Evolutionary conservation across 2,329 filamentous ascomycete species (phyloP).

Genomic region (Paecilomyces sp.): DNA sequence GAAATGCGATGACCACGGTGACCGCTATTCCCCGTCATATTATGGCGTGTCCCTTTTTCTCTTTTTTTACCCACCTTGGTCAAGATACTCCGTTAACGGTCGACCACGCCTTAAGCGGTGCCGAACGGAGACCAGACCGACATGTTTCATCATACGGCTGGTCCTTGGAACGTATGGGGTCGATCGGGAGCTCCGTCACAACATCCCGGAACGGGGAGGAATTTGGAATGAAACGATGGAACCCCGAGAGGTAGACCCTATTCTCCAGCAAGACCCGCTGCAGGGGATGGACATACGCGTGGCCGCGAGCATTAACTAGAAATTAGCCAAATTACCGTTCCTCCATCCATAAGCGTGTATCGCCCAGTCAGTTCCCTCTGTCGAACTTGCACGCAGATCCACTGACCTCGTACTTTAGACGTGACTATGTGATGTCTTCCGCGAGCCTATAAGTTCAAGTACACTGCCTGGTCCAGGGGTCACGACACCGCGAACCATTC

Average conservation of each 20-base stretch:
- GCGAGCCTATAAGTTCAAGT: neutral
- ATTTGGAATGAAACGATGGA: neutral
- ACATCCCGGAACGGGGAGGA: neutral
- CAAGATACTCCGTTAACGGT: neutral
- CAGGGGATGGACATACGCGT: neutral
- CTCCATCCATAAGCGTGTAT: neutral
- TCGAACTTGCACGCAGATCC: neutral
- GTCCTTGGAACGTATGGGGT: neutral
- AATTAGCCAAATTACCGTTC: neutral
- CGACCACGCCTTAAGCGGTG: neutral
- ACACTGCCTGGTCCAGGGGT: neutral
- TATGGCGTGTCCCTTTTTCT: neutral
- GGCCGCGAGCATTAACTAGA: neutral
- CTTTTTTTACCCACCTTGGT: neutral
- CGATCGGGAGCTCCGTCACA: neutral
- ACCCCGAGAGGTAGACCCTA: neutral
- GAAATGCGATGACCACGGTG: neutral
- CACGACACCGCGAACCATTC: neutral
- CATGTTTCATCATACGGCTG: neutral
- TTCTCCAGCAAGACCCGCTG: neutral
- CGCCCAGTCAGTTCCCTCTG: neutral
- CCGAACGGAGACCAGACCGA: neutral
- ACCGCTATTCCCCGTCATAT: neutral
- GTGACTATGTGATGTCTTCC: neutral
- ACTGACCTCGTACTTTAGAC: neutral